Percentiles rank a stretch among this genome's conserved stretches.
Evolutionary conservation across 306 rosid species (phyloP).

Genomic region (Fragaria vesca): DNA sequence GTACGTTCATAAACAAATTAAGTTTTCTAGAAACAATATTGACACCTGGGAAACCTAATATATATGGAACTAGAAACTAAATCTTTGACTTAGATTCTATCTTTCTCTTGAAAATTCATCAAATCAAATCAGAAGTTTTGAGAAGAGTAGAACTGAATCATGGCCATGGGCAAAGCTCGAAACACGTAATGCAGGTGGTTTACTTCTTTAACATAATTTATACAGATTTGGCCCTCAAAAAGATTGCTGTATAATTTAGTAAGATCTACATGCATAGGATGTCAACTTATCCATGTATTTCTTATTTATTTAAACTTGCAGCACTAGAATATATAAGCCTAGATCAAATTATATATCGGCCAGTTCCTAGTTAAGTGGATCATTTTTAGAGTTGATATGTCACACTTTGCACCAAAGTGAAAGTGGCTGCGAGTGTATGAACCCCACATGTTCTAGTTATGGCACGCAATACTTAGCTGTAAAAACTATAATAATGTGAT

Average conservation of each 20-base stretch:
- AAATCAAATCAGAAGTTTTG: constrained; percentile 6
- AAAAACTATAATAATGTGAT: constrained; percentile 27
- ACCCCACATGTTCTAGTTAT: constrained; percentile 27
- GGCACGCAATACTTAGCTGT: constrained; percentile 35
- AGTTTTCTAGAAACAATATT: background rate
- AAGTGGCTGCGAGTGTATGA: constrained; percentile 2
- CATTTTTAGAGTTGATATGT: constrained; percentile 1
- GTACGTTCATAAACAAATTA: background rate
- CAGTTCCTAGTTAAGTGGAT: constrained; percentile 13
- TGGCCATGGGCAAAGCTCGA: background rate
- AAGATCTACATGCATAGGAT: background rate
- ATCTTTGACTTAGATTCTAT: constrained; percentile 9
- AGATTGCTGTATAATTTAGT: background rate
- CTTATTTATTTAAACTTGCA: background rate
- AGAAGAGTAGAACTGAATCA: constrained; percentile 9
- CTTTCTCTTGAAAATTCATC: background rate
- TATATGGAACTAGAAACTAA: background rate
- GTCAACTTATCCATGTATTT: background rate
- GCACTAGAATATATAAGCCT: background rate
- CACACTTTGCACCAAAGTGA: constrained; percentile 18
- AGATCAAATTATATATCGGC: background rate
- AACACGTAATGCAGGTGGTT: constrained; percentile 16
- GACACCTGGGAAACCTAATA: background rate
- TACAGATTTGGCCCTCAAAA: background rate
- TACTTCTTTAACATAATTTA: background rate